phyloP scores from a whole-genome alignment of 2,329 filamentous ascomycete species.

The Aspergillus viridinutans region DNA sequence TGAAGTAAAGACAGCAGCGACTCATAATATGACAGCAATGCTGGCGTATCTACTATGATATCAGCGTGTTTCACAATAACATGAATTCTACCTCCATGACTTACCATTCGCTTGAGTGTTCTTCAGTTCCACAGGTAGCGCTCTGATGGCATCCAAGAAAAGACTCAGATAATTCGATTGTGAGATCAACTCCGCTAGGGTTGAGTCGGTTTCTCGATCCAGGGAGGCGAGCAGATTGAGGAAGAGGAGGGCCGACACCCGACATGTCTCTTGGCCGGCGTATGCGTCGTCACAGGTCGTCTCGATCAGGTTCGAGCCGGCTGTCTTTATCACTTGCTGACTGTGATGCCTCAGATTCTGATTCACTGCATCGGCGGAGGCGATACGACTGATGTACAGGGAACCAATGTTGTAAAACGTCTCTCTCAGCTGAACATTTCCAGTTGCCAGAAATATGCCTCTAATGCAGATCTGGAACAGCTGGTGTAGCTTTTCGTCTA shows the following conservation, averaged over 20 bases:
- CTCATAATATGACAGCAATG: slow-evolving; percentile 60
- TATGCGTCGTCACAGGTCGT: slow-evolving; percentile 91
- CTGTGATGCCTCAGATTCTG: slow-evolving; percentile 47
- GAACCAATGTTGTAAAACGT: slow-evolving; percentile 91
- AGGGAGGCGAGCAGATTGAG: slow-evolving; percentile 72
- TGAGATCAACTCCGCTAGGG: slow-evolving; percentile 73
- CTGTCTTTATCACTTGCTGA: slow-evolving; percentile 68
- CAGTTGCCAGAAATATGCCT: slow-evolving; percentile 70
- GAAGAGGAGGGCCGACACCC: slow-evolving; percentile 81
- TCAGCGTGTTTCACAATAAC: slow-evolving; percentile 6
- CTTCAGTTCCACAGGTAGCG: slow-evolving; percentile 68
- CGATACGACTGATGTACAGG: slow-evolving; percentile 71
- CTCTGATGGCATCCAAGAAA: slow-evolving; percentile 79
- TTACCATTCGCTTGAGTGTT: slow-evolving; percentile 55
- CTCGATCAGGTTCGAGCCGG: slow-evolving; percentile 77
- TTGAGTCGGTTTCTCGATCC: slow-evolving; percentile 66
- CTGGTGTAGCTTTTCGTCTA: slow-evolving; percentile 85
- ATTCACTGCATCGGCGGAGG: slow-evolving; percentile 46
- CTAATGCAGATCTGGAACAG: slow-evolving; percentile 83
- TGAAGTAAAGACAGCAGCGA: slow-evolving; percentile 78
- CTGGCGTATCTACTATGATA: slow-evolving; percentile 45
- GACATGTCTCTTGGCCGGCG: slow-evolving; percentile 73
- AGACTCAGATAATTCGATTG: slow-evolving; percentile 88
- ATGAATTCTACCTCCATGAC: slow-evolving; percentile 14
- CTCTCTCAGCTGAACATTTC: slow-evolving; percentile 68